Evolutionary conservation across 805 yeast species (phyloP).

Genomic region (Danielozyma ontarioensis): DNA sequence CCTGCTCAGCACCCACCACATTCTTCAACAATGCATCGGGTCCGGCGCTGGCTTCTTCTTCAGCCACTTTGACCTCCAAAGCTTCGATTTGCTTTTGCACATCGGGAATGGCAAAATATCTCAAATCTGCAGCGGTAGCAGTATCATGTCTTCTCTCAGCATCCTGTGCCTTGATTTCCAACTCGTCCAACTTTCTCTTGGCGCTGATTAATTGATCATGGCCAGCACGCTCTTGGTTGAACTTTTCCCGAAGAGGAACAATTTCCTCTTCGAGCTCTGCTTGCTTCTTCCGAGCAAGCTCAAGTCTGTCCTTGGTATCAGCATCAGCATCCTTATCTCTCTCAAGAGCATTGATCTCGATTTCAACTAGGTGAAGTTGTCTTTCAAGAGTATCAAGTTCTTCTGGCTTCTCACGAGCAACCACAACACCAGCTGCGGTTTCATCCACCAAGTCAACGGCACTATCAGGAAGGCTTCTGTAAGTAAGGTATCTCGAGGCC

Average conservation of each 20-base stretch:
- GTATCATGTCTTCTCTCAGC: conserved; percentile 97
- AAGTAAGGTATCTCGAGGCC: conserved; percentile 91
- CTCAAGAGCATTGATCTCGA: conserved; percentile 94
- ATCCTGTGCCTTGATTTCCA: conserved; percentile 87
- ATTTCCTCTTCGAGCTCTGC: conserved; percentile 83
- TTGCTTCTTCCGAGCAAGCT: conserved; percentile 69
- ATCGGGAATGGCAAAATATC: conserved; percentile 97
- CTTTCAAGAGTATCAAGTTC: conserved; percentile 92
- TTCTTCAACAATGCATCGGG: conserved; percentile 71
- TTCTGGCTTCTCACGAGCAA: conserved; percentile 96
- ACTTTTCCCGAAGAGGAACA: conserved; percentile 79
- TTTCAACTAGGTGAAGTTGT: conserved; percentile 84
- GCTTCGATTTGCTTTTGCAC: conserved; percentile 68
- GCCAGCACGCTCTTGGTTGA: conserved; percentile 80
- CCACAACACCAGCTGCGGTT: conserved; percentile 94
- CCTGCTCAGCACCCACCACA: conserved; percentile 83
- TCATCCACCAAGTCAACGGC: conserved; percentile 97
- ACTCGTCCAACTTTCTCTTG: conserved; percentile 86
- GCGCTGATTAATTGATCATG: conserved; percentile 87
- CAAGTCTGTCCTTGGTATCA: conserved; percentile 80
- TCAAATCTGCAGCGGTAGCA: conserved; percentile 89
- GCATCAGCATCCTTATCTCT: conserved; percentile 86
- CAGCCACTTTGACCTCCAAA: conserved; percentile 72
- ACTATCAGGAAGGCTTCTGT: conserved; percentile 93
- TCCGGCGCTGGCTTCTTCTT: conserved; percentile 61